A percentile compares a stretch with the other conserved stretches of the same genome.
These are phyloP conservation scores for Plicaturopsis crispa DNA, from an alignment of 768 basidiomycete species.

Conservation along the genomic window DNA sequence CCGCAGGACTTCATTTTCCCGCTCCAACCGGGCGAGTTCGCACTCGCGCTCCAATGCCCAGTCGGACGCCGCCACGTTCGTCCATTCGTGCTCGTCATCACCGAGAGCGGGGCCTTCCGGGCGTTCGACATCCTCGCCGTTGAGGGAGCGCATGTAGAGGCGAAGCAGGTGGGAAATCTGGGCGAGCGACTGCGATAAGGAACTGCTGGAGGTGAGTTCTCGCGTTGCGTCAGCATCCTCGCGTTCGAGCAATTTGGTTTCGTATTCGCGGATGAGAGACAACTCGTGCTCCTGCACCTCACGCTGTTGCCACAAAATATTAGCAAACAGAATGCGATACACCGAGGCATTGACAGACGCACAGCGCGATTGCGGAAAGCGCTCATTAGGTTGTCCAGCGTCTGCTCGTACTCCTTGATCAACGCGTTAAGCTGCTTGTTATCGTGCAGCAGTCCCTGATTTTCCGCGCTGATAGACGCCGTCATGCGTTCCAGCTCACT, in stretches of 20 bases:
- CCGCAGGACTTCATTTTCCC: constrained; percentile 79
- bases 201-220: constrained; percentile 54
- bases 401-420: constrained; percentile 96
- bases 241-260: constrained; percentile 68
- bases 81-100: constrained; percentile 16
- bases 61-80: constrained; percentile 40
- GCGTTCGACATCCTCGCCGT: constrained; percentile 49
- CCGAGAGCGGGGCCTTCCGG: neutral
- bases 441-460: constrained; percentile 80
- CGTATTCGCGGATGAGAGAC: constrained; percentile 84
- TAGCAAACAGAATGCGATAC: constrained; percentile 5
- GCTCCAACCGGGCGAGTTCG: constrained; percentile 81
- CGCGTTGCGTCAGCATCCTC: constrained; percentile 61
- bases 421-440: constrained; percentile 91
- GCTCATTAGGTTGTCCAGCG: constrained; percentile 92
- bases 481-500: constrained; percentile 89
- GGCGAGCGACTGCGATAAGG: constrained; percentile 59
- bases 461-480: constrained; percentile 68
- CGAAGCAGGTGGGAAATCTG: constrained; percentile 67
- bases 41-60: constrained; percentile 84
- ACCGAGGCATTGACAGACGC: constrained; percentile 13
- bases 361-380: constrained; percentile 86
- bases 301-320: no score
- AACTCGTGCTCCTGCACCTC: constrained; percentile 92
- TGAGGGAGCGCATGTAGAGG: constrained; percentile 56